Base-by-base conservation (phyloP, 129 eudicot genomes). In the Arctium lappa region DNA sequence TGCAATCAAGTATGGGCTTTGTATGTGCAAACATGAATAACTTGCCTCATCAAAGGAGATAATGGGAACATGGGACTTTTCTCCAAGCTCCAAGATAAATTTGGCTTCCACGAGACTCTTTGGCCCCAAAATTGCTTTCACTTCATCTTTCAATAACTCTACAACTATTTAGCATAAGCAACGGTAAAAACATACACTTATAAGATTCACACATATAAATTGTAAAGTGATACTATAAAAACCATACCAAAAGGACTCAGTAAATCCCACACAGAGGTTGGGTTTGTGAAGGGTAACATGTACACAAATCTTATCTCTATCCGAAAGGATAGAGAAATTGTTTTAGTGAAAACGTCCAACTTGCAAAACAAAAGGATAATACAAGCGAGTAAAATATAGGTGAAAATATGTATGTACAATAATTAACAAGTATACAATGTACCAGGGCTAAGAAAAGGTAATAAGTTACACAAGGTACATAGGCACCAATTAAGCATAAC, bases 21-120 rank as follows among this genome's bases (percentile, higher is more conserved):
- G 75, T 5, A 13, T 34, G 40, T 15, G 60, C 16, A 75, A 62
- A 44, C 27, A 16, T n/a, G 36, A 44, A 29, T 56, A 62, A 22
- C 79, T 75, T 75, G 79, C 6, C 16, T 30, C 79, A 10, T 56
- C 31, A 74, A 74, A 74, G 10, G 79, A 75, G 12, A 75, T 44
- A n/a, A 75, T 40, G 16, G 79, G 79, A 7, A 46, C 66, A 27
- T 75, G 79, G 15, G 79, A 15, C 70, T 63, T 82, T n/a, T 81
- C 40, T 5, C 89, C 89, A 31, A 86, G 5, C 84, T 74, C 65
- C 65, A 56, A 0, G 65, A 56, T n/a, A 15, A 56, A 56, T 56
- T 56, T 56, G 65, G 65, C 65, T 56, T 16, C 27, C 65, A 56
- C 65, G 16, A 56, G 65, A 56, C 65, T 56, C 27, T 56, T 56